Evolutionary conservation across 2,329 filamentous ascomycete species (phyloP), one percentile per base, ranked within the genome.

Genomic region (Calonectria montana): DNA sequence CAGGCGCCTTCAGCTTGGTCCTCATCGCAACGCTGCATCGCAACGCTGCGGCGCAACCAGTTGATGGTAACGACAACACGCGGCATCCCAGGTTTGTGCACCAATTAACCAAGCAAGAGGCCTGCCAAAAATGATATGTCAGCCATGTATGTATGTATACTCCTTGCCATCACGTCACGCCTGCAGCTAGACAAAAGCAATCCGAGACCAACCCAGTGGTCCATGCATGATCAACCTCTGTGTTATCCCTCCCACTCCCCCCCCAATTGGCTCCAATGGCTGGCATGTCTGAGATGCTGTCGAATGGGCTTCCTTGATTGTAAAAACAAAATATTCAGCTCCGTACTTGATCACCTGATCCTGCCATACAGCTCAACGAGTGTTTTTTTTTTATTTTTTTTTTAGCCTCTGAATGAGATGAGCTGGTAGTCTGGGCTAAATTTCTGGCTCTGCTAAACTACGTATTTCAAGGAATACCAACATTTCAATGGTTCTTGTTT

Each of bases 101-200:
- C 23, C 8, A n/a, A 59, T 23, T 37, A 25, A 21, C 18, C 35
- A 39, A 31, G 18, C 31, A 35, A 6, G 21, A 18, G 18, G 3
- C 16, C 12, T 12, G 15, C n/a, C 18, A 21, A 12, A 16, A 9
- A 2, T 39, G 31, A 39, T 21, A 39, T 37, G 31, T 25, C 53
- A 39, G 31, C 4, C 4, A 23, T 23, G n/a, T 3, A 18, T 18
- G 21, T 7, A 35, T 35, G 31, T 10, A 35, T 8, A 5, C 12
- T 21, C 25, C n/a, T 18, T 23, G 21, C n/a, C 53, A 35, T 39
- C 53, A 59, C 53, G 53, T 59, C 53, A 59, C 39, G 31, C 12
- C 50, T 25, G 31, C 53, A 35, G 31, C 53, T 59, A 21, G 37
- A 37, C 53, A 59, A 59, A 59, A 59, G 53, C 53, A 59, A 59